phyloP scores from a whole-genome alignment of 116 monocot species.

The Iris pallida region DNA sequence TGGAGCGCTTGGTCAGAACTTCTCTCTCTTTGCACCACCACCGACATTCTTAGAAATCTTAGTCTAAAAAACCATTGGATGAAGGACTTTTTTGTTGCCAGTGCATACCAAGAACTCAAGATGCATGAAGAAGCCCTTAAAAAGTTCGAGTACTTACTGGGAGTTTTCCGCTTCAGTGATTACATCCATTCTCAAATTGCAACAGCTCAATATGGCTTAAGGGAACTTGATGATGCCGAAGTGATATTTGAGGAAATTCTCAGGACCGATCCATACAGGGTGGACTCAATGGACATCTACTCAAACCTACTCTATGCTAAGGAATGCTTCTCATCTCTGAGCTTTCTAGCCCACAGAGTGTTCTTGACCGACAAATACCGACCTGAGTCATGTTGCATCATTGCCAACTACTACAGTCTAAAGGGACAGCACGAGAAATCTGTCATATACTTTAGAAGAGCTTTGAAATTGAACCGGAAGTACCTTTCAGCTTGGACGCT shows the following conservation, averaged over 20 bases:
- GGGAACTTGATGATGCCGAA: constrained; percentile 92
- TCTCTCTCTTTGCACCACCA: constrained; percentile 56
- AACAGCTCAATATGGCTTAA: constrained; percentile 65
- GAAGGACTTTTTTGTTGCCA: constrained; percentile 91
- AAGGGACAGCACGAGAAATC: constrained; percentile 96
- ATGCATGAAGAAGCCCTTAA: constrained; percentile 76
- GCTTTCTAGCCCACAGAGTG: constrained; percentile 87
- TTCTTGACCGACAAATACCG: constrained; percentile 91
- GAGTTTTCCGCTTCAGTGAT: constrained; percentile 60
- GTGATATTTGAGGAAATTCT: constrained; percentile 95
- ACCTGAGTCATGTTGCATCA: constrained; percentile 90
- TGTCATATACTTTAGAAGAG: constrained; percentile 84
- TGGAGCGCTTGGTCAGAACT: constrained; percentile 97
- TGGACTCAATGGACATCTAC: constrained; percentile 93
- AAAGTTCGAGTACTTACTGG: constrained; percentile 54
- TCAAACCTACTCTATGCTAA: constrained; percentile 93
- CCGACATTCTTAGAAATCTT: constrained; percentile 57
- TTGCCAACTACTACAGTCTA: constrained; percentile 94
- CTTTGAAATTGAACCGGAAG: constrained; percentile 77
- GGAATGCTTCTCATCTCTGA: constrained; percentile 55
- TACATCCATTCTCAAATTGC: constrained; percentile 90
- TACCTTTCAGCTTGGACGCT: constrained; percentile 90
- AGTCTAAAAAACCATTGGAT: constrained; percentile 93
- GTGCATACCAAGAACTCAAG: constrained; percentile 74
- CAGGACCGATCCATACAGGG: constrained; percentile 78